Percentiles rank a stretch among this genome's conserved stretches.
Evolutionary conservation across 306 rosid species (phyloP).

Genomic region (Trifolium repens): DNA sequence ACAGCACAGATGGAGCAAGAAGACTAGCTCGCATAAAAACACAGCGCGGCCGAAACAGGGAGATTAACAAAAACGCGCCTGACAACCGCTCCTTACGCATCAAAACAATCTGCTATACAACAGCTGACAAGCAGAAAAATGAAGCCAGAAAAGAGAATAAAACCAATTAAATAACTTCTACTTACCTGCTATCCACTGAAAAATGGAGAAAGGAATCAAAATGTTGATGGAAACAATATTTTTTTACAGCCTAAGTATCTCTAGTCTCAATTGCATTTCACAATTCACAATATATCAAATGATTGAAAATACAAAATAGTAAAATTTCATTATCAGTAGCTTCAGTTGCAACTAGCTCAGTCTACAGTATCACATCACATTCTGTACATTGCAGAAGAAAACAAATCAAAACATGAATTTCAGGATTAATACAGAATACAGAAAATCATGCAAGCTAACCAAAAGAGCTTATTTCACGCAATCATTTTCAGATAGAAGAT

Average conservation of each 20-base stretch:
- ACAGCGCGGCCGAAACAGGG: too few relatives aligned
- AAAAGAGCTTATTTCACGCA: too few relatives aligned
- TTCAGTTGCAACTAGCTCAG: not conserved
- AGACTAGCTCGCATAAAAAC: too few relatives aligned
- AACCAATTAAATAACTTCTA: not conserved
- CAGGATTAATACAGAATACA: slow-evolving; percentile 19
- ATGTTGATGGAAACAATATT: not conserved
- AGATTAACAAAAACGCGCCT: too few relatives aligned
- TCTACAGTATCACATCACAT: slow-evolving; percentile 6
- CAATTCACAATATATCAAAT: slow-evolving; percentile 30
- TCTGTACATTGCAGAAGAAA: slow-evolving; percentile 14
- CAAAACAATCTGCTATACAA: too few relatives aligned
- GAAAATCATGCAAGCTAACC: slow-evolving; percentile 12
- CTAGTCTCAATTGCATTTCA: slow-evolving; percentile 17
- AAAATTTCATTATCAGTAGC: slow-evolving; percentile 26
- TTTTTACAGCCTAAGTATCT: slow-evolving; percentile 13
- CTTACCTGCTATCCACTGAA: not conserved
- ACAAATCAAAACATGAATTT: slow-evolving; percentile 13
- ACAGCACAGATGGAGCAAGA: too few relatives aligned
- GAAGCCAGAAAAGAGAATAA: too few relatives aligned
- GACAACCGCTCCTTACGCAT: too few relatives aligned
- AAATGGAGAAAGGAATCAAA: slow-evolving; percentile 26
- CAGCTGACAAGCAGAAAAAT: too few relatives aligned
- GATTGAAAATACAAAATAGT: slow-evolving; percentile 4
- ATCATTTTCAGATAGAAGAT: slow-evolving; percentile 10